Conservation (phyloP, 2,329 filamentous ascomycete species). For the Hypoxylon sp. region DNA sequence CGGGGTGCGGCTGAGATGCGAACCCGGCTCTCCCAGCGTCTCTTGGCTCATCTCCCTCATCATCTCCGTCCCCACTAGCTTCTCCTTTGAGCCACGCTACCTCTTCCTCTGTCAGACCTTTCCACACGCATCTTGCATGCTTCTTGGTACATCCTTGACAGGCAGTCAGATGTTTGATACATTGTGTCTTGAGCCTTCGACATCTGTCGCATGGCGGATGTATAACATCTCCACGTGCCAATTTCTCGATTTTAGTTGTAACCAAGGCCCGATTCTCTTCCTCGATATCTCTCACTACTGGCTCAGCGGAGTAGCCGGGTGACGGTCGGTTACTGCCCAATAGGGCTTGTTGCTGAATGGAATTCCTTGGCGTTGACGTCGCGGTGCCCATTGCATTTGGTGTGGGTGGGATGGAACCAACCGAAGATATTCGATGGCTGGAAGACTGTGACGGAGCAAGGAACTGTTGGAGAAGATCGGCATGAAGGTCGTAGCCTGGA, state of each 20-base stretch:
- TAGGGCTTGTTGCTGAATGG: slow-evolving; percentile 50
- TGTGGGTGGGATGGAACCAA: slow-evolving; percentile 53
- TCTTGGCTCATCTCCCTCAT: slow-evolving; percentile 52
- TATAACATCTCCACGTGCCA: slow-evolving; percentile 81
- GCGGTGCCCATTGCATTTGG: slow-evolving; percentile 51
- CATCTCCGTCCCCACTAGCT: slow-evolving; percentile 49
- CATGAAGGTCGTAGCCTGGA: slow-evolving; percentile 64
- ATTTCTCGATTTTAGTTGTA: slow-evolving; percentile 80
- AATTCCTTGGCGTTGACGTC: slow-evolving; percentile 51
- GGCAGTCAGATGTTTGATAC: slow-evolving; percentile 87
- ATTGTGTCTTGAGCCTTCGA: slow-evolving; percentile 83
- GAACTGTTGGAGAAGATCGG: slow-evolving; percentile 71
- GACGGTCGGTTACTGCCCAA: slow-evolving; percentile 51
- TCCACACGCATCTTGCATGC: slow-evolving; percentile 91
- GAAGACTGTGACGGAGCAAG: slow-evolving; percentile 51
- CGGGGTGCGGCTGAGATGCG: slow-evolving; percentile 43
- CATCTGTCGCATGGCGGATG: slow-evolving; percentile 89
- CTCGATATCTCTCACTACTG: slow-evolving; percentile 51
- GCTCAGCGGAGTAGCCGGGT: slow-evolving; percentile 51
- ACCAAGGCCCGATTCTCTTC: slow-evolving; percentile 69
- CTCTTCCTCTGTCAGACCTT: slow-evolving; percentile 82
- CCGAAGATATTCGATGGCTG: slow-evolving; percentile 49
- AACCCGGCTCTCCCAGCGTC: slow-evolving; percentile 44
- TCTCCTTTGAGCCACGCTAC: slow-evolving; percentile 57
- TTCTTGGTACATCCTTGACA: slow-evolving; percentile 92